These are phyloP conservation scores for Cucurbitaria berberidis DNA, from an alignment of 2,329 filamentous ascomycete genomes.

Conservation along the genomic window DNA sequence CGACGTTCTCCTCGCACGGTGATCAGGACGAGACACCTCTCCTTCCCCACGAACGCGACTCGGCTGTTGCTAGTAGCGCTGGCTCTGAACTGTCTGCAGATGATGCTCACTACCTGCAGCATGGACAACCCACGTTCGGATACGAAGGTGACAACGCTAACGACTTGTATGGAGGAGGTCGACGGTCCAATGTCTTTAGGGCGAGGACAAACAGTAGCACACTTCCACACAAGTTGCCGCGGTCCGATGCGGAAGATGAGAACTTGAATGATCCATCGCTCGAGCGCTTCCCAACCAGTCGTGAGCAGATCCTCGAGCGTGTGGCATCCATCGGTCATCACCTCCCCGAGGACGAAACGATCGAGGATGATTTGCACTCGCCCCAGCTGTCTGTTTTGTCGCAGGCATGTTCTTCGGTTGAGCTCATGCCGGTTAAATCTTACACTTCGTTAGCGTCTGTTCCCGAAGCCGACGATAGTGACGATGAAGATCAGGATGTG, in stretches of 20 bases:
- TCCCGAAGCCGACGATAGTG: conserved; percentile 25
- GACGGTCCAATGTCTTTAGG: conserved; percentile 23
- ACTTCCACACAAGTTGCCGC: conserved; percentile 36
- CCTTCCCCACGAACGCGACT: conserved; percentile 31
- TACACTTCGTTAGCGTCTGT: conserved; percentile 38
- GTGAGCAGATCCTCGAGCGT: conserved; percentile 36
- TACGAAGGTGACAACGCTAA: conserved; percentile 14
- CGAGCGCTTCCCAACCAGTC: conserved; percentile 37
- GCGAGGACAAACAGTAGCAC: conserved; percentile 27
- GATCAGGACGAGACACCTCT: conserved; percentile 23
- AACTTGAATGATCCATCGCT: conserved; percentile 36
- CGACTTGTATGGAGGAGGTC: conserved; percentile 14
- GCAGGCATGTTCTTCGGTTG: conserved; percentile 41
- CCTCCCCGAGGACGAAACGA: conserved; percentile 35
- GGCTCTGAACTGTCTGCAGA: conserved; percentile 23
- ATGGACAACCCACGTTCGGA: conserved; percentile 14
- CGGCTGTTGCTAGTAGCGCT: conserved; percentile 14
- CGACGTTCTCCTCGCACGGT: conserved; percentile 10
- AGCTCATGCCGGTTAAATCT: conserved; percentile 33
- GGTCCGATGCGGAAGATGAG: conserved; percentile 37
- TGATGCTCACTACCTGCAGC: conserved; percentile 6
- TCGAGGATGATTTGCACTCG: conserved; percentile 22
- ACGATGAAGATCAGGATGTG: conserved; percentile 26
- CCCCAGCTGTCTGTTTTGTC: conserved; percentile 33
- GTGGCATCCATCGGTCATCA: conserved; percentile 34